These are phyloP conservation scores for Backusella tarrabulga DNA, from an alignment of 192 early-diverging fungal species.

Conservation along the genomic window DNA sequence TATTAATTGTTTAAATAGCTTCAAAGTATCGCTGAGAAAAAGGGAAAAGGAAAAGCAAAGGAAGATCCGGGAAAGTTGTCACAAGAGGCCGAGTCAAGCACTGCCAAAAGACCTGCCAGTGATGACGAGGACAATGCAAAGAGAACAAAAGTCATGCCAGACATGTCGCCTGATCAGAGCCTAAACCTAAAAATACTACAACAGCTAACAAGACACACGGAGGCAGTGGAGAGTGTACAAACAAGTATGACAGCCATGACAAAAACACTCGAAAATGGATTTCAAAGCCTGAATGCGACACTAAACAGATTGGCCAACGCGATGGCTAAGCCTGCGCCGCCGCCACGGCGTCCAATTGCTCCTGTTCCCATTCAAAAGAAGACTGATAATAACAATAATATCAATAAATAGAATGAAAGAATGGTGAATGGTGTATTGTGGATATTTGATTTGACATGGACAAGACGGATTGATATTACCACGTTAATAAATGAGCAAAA, in stretches of 20 bases:
- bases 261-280: not conserved
- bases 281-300: not conserved
- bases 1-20: not conserved
- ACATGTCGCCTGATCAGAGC: not conserved
- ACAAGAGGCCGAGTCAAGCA: not conserved
- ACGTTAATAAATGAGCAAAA: too few species aligned
- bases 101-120: not conserved
- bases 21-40: not conserved
- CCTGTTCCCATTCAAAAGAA: not conserved
- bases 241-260: not conserved
- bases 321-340: not conserved
- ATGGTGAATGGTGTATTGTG: too few species aligned
- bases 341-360: not conserved
- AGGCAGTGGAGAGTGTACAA: not conserved
- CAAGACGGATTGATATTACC: too few species aligned
- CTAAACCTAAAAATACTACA: not conserved
- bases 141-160: not conserved
- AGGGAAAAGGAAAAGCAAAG: not conserved
- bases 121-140: not conserved
- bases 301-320: not conserved
- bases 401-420: too few species aligned
- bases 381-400: not conserved
- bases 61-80: not conserved
- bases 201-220: not conserved
- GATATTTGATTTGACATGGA: too few species aligned